Conservation (phyloP, 2,329 filamentous ascomycete genomes). For the Colletotrichum truncatum region DNA sequence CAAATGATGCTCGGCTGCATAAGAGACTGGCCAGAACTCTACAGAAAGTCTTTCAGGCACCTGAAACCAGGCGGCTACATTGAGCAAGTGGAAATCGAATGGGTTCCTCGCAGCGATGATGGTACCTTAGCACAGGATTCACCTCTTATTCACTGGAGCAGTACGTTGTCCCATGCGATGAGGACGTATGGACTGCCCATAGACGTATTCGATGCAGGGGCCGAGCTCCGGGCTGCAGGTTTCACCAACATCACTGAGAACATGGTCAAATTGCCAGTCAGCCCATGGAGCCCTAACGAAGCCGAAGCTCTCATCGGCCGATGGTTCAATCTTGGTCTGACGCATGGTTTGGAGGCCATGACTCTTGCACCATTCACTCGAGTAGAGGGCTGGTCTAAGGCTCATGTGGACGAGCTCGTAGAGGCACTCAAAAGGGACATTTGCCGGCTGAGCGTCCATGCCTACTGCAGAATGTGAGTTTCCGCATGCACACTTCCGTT, state of each 20-base stretch:
- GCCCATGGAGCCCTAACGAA: slow-evolving; percentile 74
- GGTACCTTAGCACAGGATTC: slow-evolving; percentile 66
- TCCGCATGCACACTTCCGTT: slow-evolving; percentile 6
- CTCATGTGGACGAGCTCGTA: slow-evolving; percentile 71
- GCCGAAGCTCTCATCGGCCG: slow-evolving; percentile 75
- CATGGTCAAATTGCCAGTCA: slow-evolving; percentile 75
- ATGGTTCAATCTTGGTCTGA: slow-evolving; percentile 86
- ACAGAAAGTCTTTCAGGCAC: slow-evolving; percentile 68
- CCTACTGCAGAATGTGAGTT: slow-evolving; percentile 81
- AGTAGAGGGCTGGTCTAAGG: slow-evolving; percentile 66
- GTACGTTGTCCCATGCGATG: slow-evolving; percentile 74
- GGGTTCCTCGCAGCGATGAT: slow-evolving; percentile 77
- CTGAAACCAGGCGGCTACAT: slow-evolving; percentile 81
- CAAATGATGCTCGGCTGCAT: slow-evolving; percentile 84
- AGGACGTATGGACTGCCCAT: slow-evolving; percentile 71
- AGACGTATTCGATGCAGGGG: slow-evolving; percentile 58
- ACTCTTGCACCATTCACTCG: slow-evolving; percentile 77
- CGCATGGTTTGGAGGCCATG: slow-evolving; percentile 76
- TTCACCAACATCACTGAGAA: slow-evolving; percentile 83
- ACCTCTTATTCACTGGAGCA: slow-evolving; percentile 74
- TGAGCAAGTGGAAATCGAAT: slow-evolving; percentile 92
- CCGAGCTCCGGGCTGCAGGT: slow-evolving; percentile 73
- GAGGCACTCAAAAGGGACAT: slow-evolving; percentile 74
- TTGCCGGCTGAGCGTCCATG: slow-evolving; percentile 72
- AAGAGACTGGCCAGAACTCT: slow-evolving; percentile 77